Percentiles rank a stretch among this genome's conserved stretches.
These are phyloP conservation scores for Pochonia chlamydosporia DNA, from an alignment of 2,329 filamentous ascomycete species.

Conservation along the genomic window DNA sequence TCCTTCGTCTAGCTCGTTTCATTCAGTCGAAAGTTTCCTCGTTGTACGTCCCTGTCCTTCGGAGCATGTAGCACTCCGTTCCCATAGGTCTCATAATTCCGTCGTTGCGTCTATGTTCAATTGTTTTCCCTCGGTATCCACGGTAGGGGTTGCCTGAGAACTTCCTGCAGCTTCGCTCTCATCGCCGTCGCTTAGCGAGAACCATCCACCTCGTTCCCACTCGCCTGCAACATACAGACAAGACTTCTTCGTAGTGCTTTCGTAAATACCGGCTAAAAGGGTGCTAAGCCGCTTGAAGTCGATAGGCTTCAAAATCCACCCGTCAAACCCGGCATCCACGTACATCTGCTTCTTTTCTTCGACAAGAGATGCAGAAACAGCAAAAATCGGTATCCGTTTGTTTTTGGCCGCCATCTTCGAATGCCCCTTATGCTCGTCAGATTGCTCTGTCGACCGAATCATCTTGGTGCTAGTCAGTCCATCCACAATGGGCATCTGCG, in stretches of 20 bases:
- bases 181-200: conserved; percentile 28
- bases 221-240: conserved; percentile 64
- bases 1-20: too few relatives aligned
- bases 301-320: conserved; percentile 86
- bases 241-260: conserved; percentile 49
- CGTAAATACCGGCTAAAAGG: conserved; percentile 63
- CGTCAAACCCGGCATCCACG: conserved; percentile 75
- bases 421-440: conserved; percentile 37
- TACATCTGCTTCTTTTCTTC: conserved; percentile 66
- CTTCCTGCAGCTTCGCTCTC: conserved; percentile 9
- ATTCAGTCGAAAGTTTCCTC: too few relatives aligned
- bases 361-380: conserved; percentile 75
- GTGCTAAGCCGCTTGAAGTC: conserved; percentile 69
- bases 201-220: conserved; percentile 90
- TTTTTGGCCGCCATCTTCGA: conserved; percentile 56
- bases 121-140: conserved; percentile 10
- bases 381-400: conserved; percentile 72
- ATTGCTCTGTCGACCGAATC: conserved; percentile 69
- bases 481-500: conserved; percentile 89
- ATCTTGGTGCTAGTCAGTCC: conserved; percentile 76
- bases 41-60: too few relatives aligned
- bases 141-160: conserved; percentile 21
- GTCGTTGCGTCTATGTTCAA: neutral
- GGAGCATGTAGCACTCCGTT: neutral
- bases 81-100: neutral